A percentile compares a stretch with the other conserved stretches of the same genome.
Conservation (phyloP, 768 basidiomycete genomes). For the Calocybe indica region DNA sequence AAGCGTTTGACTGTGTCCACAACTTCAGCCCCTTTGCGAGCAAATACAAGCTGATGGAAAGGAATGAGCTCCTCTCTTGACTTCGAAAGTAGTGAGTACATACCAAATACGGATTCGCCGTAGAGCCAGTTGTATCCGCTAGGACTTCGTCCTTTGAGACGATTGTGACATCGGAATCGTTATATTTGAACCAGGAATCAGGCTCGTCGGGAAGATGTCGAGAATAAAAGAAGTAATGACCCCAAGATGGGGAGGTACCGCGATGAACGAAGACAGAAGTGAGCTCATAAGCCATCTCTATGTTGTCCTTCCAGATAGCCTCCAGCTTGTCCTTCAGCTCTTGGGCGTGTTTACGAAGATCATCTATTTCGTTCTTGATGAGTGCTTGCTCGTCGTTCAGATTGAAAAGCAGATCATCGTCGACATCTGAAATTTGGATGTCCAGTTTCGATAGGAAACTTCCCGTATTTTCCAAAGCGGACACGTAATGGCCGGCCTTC, state of each 20-base stretch:
- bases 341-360: constrained; percentile 41
- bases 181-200: constrained; percentile 94
- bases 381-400: constrained; percentile 48
- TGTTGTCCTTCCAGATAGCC: constrained; percentile 64
- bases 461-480: constrained; percentile 48
- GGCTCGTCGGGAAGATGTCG: constrained; percentile 74
- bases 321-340: constrained; percentile 68
- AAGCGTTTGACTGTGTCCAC: constrained; percentile 79
- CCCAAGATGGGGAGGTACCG: constrained; percentile 79
- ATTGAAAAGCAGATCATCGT: constrained; percentile 46
- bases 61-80: constrained; percentile 3
- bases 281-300: constrained; percentile 73
- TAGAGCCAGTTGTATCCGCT: constrained; percentile 84
- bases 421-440: constrained; percentile 43
- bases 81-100: constrained; percentile 17
- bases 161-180: constrained; percentile 80
- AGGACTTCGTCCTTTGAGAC: constrained; percentile 81
- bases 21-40: constrained; percentile 70
- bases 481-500: constrained; percentile 57
- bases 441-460: constrained; percentile 50
- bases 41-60: constrained; percentile 66
- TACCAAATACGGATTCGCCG: constrained; percentile 87
- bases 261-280: constrained; percentile 95
- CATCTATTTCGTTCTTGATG: constrained; percentile 52
- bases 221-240: constrained; percentile 96